Evolutionary conservation across 805 yeast genomes (phyloP).

Genomic region (Candida qinlingensis): DNA sequence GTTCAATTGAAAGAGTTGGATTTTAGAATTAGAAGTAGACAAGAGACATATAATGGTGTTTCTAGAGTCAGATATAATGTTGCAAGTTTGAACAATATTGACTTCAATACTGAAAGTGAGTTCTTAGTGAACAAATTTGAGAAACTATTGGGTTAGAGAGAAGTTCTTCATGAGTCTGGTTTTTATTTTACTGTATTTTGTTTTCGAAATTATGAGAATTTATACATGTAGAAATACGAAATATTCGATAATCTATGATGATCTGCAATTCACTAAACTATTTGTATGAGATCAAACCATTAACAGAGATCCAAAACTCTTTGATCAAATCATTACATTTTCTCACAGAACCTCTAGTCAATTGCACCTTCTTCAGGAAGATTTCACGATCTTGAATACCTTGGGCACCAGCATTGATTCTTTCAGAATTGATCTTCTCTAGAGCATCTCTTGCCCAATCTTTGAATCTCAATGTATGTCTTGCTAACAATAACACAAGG

Average conservation of each 20-base stretch:
- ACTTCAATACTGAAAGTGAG: conserved; percentile 56
- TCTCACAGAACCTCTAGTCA: conserved; percentile 59
- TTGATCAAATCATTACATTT: conserved; percentile 53
- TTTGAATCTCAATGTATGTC: conserved; percentile 43
- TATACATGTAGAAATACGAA: too few relatives aligned
- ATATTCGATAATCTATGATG: too few relatives aligned
- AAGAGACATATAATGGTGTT: conserved; percentile 77
- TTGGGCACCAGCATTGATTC: conserved; percentile 21
- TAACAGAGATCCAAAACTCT: conserved; percentile 59
- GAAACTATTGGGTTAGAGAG: conserved; percentile 11
- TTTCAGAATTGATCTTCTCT: conserved; percentile 24
- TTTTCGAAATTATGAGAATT: background rate
- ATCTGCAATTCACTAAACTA: background rate
- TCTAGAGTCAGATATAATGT: conserved; percentile 73
- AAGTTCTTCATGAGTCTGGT: too few relatives aligned
- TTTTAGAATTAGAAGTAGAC: conserved; percentile 76
- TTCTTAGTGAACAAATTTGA: conserved; percentile 38
- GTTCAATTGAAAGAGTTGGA: conserved; percentile 63
- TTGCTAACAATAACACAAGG: conserved; percentile 43
- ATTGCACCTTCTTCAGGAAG: conserved; percentile 48
- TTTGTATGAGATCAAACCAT: conserved; percentile 39
- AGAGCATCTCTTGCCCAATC: conserved; percentile 39
- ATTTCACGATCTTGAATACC: conserved; percentile 31
- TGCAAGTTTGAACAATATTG: conserved; percentile 45
- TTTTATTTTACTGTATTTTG: background rate